Conservation (phyloP, 2,329 filamentous ascomycete genomes). For the Nannizziopsis barbatae region DNA sequence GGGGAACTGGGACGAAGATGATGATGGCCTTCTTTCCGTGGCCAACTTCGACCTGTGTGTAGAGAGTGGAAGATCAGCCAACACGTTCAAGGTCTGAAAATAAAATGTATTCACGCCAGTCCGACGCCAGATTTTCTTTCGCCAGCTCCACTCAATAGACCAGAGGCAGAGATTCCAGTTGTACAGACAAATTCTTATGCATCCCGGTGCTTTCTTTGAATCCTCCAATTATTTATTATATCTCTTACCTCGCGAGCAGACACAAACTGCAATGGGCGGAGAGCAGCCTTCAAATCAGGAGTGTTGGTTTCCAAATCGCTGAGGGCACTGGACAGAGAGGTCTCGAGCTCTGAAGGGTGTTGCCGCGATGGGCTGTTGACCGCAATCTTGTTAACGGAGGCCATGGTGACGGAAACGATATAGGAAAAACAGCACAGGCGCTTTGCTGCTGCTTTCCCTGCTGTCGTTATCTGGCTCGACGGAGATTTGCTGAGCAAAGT, state of each 20-base stretch:
- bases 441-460: conserved; percentile 16
- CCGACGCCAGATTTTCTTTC: not conserved
- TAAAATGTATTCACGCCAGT: conserved; percentile 1
- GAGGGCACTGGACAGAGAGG: conserved; percentile 89
- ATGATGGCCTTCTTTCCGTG: conserved; percentile 99
- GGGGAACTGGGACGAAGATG: conserved; percentile 99
- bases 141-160: no score
- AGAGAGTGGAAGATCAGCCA: conserved; percentile 23
- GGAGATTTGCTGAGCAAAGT: conserved; percentile 8
- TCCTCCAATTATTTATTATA: conserved; percentile 2
- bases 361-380: conserved; percentile 91
- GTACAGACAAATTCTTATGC: not conserved
- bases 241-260: conserved; percentile 94
- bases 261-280: conserved; percentile 97
- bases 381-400: conserved; percentile 95
- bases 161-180: not conserved
- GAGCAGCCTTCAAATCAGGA: conserved; percentile 87
- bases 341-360: conserved; percentile 96
- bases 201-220: not conserved
- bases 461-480: conserved; percentile 11
- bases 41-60: conserved; percentile 90
- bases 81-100: conserved; percentile 16
- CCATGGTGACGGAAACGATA: conserved; percentile 43
- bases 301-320: conserved; percentile 99
- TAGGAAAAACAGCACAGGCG: conserved; percentile 11